A percentile compares a stretch with the other conserved stretches of the same genome.
These are phyloP conservation scores for Penicillium sp. DNA, from an alignment of 2,329 filamentous ascomycete species.

Conservation along the genomic window DNA sequence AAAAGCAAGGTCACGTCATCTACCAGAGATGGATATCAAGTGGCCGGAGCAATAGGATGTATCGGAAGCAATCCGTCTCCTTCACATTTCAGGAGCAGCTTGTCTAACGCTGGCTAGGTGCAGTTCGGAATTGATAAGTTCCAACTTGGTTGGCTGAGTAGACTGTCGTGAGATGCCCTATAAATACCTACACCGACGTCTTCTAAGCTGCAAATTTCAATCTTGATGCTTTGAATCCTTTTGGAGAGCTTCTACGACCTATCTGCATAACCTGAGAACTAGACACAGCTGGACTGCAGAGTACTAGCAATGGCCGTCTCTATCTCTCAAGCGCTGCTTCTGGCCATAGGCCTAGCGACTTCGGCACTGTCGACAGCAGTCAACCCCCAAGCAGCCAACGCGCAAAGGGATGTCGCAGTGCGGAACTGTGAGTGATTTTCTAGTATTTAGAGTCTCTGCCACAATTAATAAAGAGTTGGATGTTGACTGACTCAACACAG, in stretches of 20 bases:
- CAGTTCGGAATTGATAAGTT: neutral
- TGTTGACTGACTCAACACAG: neutral
- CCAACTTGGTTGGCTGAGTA: neutral
- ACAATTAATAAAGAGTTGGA: neutral
- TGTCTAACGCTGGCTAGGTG: constrained; percentile 1
- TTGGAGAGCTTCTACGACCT: neutral
- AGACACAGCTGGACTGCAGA: neutral
- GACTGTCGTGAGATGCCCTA: neutral
- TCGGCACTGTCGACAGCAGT: neutral
- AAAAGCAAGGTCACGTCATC: neutral
- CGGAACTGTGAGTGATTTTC: neutral
- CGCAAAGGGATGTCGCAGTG: neutral
- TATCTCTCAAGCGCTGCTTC: neutral
- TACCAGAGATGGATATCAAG: neutral
- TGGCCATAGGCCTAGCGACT: neutral
- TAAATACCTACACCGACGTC: neutral
- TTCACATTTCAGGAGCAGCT: neutral
- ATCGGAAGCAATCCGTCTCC: neutral
- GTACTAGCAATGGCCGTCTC: neutral
- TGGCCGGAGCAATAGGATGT: neutral
- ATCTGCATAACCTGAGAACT: too few relatives aligned
- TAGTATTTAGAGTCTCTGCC: neutral
- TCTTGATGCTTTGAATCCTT: neutral
- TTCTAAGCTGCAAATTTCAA: neutral
- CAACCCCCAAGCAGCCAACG: neutral